Base-by-base conservation (phyloP, 1,284 basidiomycete genomes). In the Ustilago lituana region DNA sequence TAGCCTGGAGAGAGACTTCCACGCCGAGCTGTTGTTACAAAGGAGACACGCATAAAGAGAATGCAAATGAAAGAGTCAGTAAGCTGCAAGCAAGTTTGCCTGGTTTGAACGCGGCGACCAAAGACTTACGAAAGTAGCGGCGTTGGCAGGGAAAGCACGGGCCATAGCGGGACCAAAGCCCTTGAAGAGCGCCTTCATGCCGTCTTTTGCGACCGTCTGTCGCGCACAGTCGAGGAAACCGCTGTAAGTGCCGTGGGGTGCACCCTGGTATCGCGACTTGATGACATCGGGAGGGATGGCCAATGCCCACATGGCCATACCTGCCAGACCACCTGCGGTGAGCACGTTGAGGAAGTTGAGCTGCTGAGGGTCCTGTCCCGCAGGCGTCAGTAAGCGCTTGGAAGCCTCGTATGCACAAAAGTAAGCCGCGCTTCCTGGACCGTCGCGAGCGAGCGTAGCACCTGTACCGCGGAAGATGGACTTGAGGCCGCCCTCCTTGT, bases 261-360 rank as follows among this genome's bases (percentile, higher is more conserved):
- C 95, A n/a, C 92, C 93, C 84, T 99, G 96, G 47, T 98, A 86
- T 60, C 96, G 88, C 35, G 94, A 97, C 87, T 99, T 99, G 81
- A 98, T 85, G 26, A 43, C 64, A 63, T 73, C 63, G 26, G 65
- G 69, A 26, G 71, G 79, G 38, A 78, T 76, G 11, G 77, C 77
- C 20, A 82, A 53, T 15, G 62, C 63, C 74, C 77, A 79, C 96
- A 98, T 98, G 40, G 94, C 93, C 31, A 98, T 89, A 79, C 96
- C 96, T 8, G 96, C 96, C 51, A 89, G 89, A 65, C 94, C 95
- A 78, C 96, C 96, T 39, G 96, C 93, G 50, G 94, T 79, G 77
- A 98, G 90, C 78, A 98, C 89, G 26, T 92, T 91, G 40, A 90
- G 86, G 33, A 99, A 86, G 79, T 94, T 92, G 63, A 98, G 86